A percentile compares a stretch with the other conserved stretches of the same genome.
Conservation (phyloP, 1,284 basidiomycete genomes). For the Sparassis latifolia region DNA sequence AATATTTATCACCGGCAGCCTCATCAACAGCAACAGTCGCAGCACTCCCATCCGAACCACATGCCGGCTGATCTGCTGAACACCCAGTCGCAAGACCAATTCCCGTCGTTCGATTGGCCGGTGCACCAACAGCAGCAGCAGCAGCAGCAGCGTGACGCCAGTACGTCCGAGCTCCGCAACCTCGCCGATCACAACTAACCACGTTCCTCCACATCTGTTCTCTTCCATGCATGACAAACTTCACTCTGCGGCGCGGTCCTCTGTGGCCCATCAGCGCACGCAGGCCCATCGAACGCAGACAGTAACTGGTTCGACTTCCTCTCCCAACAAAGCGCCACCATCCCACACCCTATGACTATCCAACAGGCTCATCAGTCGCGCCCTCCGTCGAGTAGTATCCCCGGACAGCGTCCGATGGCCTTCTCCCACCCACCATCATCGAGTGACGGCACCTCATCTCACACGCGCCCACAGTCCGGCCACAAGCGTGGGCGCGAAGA, state of each 20-base stretch:
- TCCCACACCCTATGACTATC: background rate
- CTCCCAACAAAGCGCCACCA: slow-evolving; percentile 6
- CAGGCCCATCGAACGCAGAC: background rate
- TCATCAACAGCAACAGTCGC: slow-evolving; percentile 5
- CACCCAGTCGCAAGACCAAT: slow-evolving; percentile 4
- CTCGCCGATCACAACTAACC: background rate
- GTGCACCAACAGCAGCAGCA: slow-evolving; percentile 17
- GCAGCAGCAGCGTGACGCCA: slow-evolving; percentile 10
- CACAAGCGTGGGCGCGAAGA: slow-evolving; percentile 19
- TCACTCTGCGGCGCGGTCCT: background rate
- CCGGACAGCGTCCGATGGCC: slow-evolving; percentile 5
- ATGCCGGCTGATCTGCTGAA: slow-evolving; percentile 19
- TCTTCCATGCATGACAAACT: background rate
- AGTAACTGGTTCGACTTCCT: slow-evolving; percentile 24
- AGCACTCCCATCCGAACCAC: slow-evolving; percentile 5
- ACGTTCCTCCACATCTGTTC: background rate
- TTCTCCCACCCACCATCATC: slow-evolving; percentile 6
- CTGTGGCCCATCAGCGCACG: slow-evolving; percentile 6
- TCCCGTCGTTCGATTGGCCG: slow-evolving; percentile 23
- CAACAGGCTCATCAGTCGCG: slow-evolving; percentile 11
- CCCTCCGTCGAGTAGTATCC: slow-evolving; percentile 17
- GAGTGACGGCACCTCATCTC: slow-evolving; percentile 11
- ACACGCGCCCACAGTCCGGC: slow-evolving; percentile 1
- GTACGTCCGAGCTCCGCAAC: slow-evolving; percentile 7
- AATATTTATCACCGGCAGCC: slow-evolving; percentile 8